Percentiles rank a stretch among this genome's conserved stretches.
Evolutionary conservation across 768 basidiomycete genomes (phyloP).

Genomic region (Podaxis sp.): DNA sequence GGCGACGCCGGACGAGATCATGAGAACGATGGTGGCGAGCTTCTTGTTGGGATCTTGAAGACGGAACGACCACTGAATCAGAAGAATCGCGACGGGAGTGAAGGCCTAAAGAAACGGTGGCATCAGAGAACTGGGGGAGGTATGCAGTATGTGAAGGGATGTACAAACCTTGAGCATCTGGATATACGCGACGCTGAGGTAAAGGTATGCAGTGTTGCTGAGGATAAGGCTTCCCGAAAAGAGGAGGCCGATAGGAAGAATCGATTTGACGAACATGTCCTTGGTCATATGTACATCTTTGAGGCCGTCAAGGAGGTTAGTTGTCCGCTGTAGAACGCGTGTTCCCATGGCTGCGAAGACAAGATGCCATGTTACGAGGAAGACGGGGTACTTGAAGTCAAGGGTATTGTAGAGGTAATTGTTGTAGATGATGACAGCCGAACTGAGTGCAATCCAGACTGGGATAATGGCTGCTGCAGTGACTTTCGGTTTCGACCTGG

Average conservation of each 20-base stretch:
- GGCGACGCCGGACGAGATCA: conserved; percentile 90
- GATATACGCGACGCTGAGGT: conserved; percentile 91
- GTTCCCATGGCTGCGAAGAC: conserved; percentile 81
- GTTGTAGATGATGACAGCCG: conserved; percentile 95
- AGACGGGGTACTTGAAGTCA: conserved; percentile 88
- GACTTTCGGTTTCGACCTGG: conserved; percentile 49
- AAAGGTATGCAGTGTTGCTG: conserved; percentile 90
- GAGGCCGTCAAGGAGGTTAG: conserved; percentile 72
- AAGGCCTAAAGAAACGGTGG: conserved; percentile 62
- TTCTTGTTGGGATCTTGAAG: conserved; percentile 85
- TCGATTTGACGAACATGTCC: conserved; percentile 78
- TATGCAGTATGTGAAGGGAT: background rate
- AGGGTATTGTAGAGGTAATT: conserved; percentile 84
- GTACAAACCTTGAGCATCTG: conserved; percentile 87
- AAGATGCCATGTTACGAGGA: conserved; percentile 89
- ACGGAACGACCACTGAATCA: conserved; percentile 90
- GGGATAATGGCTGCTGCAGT: conserved; percentile 78
- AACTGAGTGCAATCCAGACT: conserved; percentile 89
- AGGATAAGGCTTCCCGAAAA: conserved; percentile 91
- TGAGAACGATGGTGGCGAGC: conserved; percentile 78
- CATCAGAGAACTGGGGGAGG: background rate
- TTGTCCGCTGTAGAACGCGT: conserved; percentile 80
- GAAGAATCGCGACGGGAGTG: conserved; percentile 83
- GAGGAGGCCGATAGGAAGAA: conserved; percentile 90
- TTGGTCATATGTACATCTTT: conserved; percentile 80